These are phyloP conservation scores for Peronospora destructor DNA, from an alignment of 352 stramenopile species.

Conservation along the genomic window DNA sequence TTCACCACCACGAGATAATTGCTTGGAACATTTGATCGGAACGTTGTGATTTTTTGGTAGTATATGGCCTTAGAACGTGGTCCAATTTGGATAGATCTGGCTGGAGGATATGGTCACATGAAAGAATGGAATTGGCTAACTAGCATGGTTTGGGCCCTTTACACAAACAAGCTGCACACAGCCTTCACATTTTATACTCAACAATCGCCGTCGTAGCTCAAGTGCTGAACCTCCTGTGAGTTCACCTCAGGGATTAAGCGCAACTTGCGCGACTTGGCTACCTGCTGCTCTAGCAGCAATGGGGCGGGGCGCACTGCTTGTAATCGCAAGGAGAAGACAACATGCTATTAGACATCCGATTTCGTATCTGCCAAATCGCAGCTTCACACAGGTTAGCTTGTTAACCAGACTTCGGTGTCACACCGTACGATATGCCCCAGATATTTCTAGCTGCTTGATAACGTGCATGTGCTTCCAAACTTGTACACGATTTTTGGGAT, in stretches of 20 bases:
- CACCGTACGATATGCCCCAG: no score
- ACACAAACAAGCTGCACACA: not conserved
- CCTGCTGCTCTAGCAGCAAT: not conserved
- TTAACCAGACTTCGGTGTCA: no score
- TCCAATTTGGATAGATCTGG: not conserved
- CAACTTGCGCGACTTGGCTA: slow-evolving; percentile 8
- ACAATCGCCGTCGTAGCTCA: not conserved
- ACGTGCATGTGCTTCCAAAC: not conserved
- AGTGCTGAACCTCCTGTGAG: not conserved
- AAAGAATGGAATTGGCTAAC: not conserved
- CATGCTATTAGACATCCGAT: slow-evolving; percentile 4
- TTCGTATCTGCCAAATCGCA: not conserved
- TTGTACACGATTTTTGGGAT: not conserved
- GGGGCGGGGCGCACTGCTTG: not conserved
- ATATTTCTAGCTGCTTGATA: not conserved
- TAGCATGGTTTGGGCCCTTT: not conserved
- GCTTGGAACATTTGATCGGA: slow-evolving; percentile 6
- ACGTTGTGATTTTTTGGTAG: slow-evolving; percentile 12
- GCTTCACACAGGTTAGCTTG: not conserved
- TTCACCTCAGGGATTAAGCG: slow-evolving; percentile 5
- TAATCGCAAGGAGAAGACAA: not conserved
- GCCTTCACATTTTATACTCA: not conserved
- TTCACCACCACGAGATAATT: slow-evolving; percentile 6
- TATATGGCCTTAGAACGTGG: slow-evolving; percentile 6
- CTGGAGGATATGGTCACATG: not conserved